Evolutionary conservation across 208 protist genomes (phyloP).

Genomic region (Blastocrithidia nonstop): DNA sequence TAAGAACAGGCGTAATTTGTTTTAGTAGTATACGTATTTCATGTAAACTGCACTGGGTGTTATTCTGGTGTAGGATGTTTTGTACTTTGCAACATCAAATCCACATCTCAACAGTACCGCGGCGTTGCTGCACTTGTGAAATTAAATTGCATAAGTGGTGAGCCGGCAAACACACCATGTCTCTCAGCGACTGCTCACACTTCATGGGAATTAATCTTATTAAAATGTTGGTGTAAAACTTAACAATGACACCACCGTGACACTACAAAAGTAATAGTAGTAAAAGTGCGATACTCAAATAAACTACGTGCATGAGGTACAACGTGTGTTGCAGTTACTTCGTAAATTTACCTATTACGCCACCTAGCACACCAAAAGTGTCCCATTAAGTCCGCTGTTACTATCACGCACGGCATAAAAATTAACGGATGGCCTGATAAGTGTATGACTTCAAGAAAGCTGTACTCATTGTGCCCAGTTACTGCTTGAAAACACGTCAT

Average conservation of each 20-base stretch:
- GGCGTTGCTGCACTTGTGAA: slow-evolving; percentile 69
- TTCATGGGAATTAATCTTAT: too few relatives aligned
- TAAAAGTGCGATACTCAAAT: too few relatives aligned
- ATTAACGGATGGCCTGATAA: slow-evolving; percentile 64
- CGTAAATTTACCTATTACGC: slow-evolving; percentile 41
- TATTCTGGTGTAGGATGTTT: slow-evolving; percentile 74
- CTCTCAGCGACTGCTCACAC: slow-evolving; percentile 22
- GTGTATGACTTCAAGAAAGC: slow-evolving; percentile 60
- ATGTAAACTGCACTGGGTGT: slow-evolving; percentile 63
- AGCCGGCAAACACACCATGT: slow-evolving; percentile 28
- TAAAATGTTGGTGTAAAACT: too few relatives aligned
- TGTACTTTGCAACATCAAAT: slow-evolving; percentile 57
- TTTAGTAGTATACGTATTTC: slow-evolving; percentile 41
- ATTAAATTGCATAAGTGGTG: slow-evolving; percentile 25
- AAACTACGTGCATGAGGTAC: slow-evolving; percentile 26
- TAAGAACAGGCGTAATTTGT: too few relatives aligned
- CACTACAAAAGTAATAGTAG: too few relatives aligned
- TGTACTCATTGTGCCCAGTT: slow-evolving; percentile 49
- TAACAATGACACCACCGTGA: too few relatives aligned
- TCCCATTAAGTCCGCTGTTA: slow-evolving; percentile 50
- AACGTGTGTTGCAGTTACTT: slow-evolving; percentile 35
- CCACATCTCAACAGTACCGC: slow-evolving; percentile 61
- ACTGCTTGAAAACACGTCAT: slow-evolving; percentile 46
- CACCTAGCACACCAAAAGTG: slow-evolving; percentile 41
- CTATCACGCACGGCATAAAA: slow-evolving; percentile 57